Evolutionary conservation across 2,329 filamentous ascomycete genomes (phyloP), one percentile per base, ranked within the genome.

Genomic region (Trichoderma brevicompactum): DNA sequence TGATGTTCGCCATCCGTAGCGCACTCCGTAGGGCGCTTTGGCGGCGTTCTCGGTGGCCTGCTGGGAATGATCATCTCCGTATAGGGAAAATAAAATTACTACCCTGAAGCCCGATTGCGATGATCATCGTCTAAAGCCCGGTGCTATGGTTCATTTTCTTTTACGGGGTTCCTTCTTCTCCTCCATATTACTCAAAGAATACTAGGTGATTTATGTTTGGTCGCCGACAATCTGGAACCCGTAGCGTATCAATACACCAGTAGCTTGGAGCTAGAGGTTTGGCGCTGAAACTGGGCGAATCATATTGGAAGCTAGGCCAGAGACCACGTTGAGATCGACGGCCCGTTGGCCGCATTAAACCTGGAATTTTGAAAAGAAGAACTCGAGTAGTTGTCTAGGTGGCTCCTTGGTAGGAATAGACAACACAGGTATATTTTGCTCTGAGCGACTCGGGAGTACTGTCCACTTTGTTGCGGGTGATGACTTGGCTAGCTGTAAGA

Each of bases 161-260:
- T 50, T 32, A 38, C 15, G 32, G 34, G 17, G 19, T 32, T 6
- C 46, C 23, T 50, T 60, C 23, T 50, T 60, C 44, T 46, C 41
- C 9, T 53, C 15, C 17, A 13, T 5, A 6, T 23, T 44, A 56
- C 40, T 34, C 32, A 15, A 2, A 36, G 17, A 34, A 41, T 40
- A 15, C 49, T 53, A 23, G 15, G 23, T 28, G 23, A 28, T 52
- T 28, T 28, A n/a, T n/a, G 36, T 44, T 40, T 62, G 59, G 28
- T 62, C 59, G 59, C 59, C 59, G 59, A 62, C 32, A 23, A 17
- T 62, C 59, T 53, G 59, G 59, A 53, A 62, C 59, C 59, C 46
- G 59, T 44, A 48, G 55, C 43, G 54, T 23, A 58, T 28, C 23
- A 44, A 58, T 13, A 13, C 28, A 7, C 17, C 23, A 28, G 12